Conservation (phyloP, 495 filamentous ascomycete species). For the Pyronema omphalodes region DNA sequence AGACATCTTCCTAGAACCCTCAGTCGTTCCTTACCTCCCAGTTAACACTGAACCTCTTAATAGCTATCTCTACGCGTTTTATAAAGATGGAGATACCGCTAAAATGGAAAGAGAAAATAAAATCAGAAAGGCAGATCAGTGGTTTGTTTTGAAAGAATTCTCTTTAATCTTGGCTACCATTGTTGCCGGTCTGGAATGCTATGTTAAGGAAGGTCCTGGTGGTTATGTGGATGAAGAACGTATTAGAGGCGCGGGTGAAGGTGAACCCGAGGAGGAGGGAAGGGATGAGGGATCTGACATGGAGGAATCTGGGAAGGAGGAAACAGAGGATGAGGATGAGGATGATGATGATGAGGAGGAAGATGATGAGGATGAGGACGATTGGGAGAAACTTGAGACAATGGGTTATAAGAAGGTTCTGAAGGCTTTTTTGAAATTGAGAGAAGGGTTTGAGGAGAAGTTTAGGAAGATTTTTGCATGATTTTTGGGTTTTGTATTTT, state of each 20-base stretch:
- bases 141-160: constrained; percentile 48
- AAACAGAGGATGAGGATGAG: constrained; percentile 13
- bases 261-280: constrained; percentile 19
- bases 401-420: constrained; percentile 34
- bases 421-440: constrained; percentile 36
- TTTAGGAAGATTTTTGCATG: constrained; percentile 41
- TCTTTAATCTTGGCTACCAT: constrained; percentile 51
- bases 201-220: constrained; percentile 29
- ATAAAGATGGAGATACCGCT: constrained; percentile 43
- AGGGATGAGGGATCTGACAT: constrained; percentile 22
- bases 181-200: constrained; percentile 36
- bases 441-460: constrained; percentile 43
- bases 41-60: constrained; percentile 42
- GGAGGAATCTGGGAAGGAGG: too few species aligned
- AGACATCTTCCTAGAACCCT: constrained; percentile 53
- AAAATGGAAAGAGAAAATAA: constrained; percentile 39
- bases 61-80: constrained; percentile 59
- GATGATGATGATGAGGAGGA: constrained; percentile 4
- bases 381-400: constrained; percentile 19
- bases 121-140: constrained; percentile 43
- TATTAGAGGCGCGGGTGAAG: constrained; percentile 21
- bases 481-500: too few species aligned
- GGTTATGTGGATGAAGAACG: constrained; percentile 30
- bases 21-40: constrained; percentile 47
- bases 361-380: constrained; percentile 8